Conservation (phyloP, 768 basidiomycete species). For the Boletus sp. region DNA sequence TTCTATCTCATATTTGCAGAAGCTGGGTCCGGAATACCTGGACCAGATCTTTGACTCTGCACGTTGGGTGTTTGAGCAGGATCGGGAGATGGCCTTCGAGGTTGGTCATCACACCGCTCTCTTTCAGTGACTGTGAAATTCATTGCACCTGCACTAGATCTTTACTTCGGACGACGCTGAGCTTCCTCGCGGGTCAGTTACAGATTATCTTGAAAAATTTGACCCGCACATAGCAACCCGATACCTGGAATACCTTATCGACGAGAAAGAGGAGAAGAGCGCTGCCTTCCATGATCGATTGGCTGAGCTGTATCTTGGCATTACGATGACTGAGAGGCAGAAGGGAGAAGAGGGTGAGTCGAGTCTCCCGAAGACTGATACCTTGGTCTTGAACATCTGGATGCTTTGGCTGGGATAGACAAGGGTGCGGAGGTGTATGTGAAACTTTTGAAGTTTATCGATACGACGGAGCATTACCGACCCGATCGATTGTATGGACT, state of each 20-base stretch:
- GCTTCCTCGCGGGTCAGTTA: constrained; percentile 74
- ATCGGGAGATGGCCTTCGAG: constrained; percentile 74
- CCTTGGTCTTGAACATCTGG: not conserved
- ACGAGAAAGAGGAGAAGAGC: constrained; percentile 65
- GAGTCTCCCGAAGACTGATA: not conserved
- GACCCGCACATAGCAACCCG: constrained; percentile 66
- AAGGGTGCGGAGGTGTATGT: constrained; percentile 50
- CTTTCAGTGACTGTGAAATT: not conserved
- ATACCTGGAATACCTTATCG: constrained; percentile 85
- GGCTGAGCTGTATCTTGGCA: constrained; percentile 79
- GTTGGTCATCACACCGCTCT: constrained; percentile 34
- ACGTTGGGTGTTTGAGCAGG: constrained; percentile 80
- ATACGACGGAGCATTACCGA: constrained; percentile 64
- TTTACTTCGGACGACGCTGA: constrained; percentile 96
- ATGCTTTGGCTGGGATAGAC: constrained; percentile 34
- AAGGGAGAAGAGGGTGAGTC: constrained; percentile 55
- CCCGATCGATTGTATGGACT: constrained; percentile 78
- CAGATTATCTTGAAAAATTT: constrained; percentile 73
- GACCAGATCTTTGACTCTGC: constrained; percentile 80
- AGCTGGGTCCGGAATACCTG: constrained; percentile 80
- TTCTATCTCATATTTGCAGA: constrained; percentile 87
- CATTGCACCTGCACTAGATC: constrained; percentile 49
- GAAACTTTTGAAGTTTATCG: constrained; percentile 79
- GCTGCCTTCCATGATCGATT: constrained; percentile 83
- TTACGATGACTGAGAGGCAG: constrained; percentile 59